These are phyloP conservation scores for Pythium aphanidermatum DNA, from an alignment of 352 stramenopile species.

Conservation along the genomic window DNA sequence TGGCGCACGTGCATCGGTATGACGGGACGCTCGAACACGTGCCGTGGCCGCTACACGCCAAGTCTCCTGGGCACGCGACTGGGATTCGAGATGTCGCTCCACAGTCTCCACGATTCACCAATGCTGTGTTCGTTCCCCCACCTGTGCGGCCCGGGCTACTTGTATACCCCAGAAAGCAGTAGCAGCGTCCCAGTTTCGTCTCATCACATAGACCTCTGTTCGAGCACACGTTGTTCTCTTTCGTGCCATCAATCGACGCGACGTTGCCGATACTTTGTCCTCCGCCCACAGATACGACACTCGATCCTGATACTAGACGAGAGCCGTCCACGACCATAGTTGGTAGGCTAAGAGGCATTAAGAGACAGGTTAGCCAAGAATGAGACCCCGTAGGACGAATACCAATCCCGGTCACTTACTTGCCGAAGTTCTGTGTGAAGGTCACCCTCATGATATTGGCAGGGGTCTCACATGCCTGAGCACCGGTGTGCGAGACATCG, in stretches of 20 bases:
- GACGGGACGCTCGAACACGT: slow-evolving; percentile 46
- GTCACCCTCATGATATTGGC: slow-evolving; percentile 59
- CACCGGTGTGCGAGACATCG: slow-evolving; percentile 41
- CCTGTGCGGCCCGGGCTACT: slow-evolving; percentile 59
- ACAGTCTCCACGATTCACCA: slow-evolving; percentile 62
- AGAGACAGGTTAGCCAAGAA: slow-evolving; percentile 3
- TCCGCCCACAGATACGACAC: slow-evolving; percentile 18
- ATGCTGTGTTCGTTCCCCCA: slow-evolving; percentile 25
- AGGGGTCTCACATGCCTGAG: slow-evolving; percentile 54
- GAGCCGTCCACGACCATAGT: slow-evolving; percentile 41
- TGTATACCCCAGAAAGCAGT: slow-evolving; percentile 56
- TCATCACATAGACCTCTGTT: slow-evolving; percentile 60
- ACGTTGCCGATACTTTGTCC: slow-evolving; percentile 23
- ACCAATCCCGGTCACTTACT: slow-evolving; percentile 55
- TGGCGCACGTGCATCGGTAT: slow-evolving; percentile 60
- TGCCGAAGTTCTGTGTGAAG: slow-evolving; percentile 78
- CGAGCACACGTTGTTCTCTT: slow-evolving; percentile 64
- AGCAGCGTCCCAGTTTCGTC: slow-evolving; percentile 45
- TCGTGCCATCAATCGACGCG: slow-evolving; percentile 46
- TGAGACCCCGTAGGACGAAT: neutral
- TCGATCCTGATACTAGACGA: slow-evolving; percentile 26
- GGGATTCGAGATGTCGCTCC: slow-evolving; percentile 48
- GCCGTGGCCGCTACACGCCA: slow-evolving; percentile 74
- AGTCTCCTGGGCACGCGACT: slow-evolving; percentile 55
- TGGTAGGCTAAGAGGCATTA: too few species aligned